Conservation (phyloP, 768 basidiomycete species). For the Tubosaeta sp. region DNA sequence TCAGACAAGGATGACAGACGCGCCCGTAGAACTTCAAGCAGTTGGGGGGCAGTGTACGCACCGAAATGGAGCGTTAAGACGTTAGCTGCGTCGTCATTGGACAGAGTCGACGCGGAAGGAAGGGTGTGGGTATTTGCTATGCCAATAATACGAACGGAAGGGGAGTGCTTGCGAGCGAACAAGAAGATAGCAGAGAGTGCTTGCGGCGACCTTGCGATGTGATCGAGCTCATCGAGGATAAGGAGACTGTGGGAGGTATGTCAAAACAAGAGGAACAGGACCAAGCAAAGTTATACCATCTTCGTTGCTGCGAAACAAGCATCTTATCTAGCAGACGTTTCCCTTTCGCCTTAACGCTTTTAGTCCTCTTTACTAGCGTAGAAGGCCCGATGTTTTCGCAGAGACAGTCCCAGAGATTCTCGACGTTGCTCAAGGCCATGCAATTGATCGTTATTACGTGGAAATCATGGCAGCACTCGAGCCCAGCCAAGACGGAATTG, state of each 20-base stretch:
- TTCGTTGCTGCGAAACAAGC: slow-evolving; percentile 40
- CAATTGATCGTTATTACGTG: slow-evolving; percentile 68
- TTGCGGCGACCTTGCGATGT: slow-evolving; percentile 61
- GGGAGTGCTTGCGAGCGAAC: slow-evolving; percentile 51
- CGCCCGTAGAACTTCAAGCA: slow-evolving; percentile 62
- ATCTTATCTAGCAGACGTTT: slow-evolving; percentile 45
- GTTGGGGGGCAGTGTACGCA: slow-evolving; percentile 70
- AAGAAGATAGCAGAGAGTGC: slow-evolving; percentile 62
- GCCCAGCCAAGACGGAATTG: slow-evolving; percentile 52
- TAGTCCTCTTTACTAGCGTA: slow-evolving; percentile 34
- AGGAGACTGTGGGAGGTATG: slow-evolving; percentile 48
- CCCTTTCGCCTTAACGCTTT: slow-evolving; percentile 41
- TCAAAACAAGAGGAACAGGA: slow-evolving; percentile 16
- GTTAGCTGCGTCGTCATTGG: slow-evolving; percentile 33
- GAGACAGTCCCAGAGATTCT: slow-evolving; percentile 67
- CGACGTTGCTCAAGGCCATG: slow-evolving; percentile 68
- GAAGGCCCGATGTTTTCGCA: slow-evolving; percentile 47
- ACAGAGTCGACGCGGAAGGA: slow-evolving; percentile 46
- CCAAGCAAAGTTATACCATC: slow-evolving; percentile 42
- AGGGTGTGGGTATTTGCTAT: slow-evolving; percentile 91
- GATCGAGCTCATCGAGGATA: slow-evolving; percentile 85
- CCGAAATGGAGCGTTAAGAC: slow-evolving; percentile 74
- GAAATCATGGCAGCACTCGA: slow-evolving; percentile 37
- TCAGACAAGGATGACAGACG: slow-evolving; percentile 55
- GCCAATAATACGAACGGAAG: slow-evolving; percentile 65